These are phyloP conservation scores for Vachellia collinsii DNA, from an alignment of 306 rosid genomes.

Conservation along the genomic window DNA sequence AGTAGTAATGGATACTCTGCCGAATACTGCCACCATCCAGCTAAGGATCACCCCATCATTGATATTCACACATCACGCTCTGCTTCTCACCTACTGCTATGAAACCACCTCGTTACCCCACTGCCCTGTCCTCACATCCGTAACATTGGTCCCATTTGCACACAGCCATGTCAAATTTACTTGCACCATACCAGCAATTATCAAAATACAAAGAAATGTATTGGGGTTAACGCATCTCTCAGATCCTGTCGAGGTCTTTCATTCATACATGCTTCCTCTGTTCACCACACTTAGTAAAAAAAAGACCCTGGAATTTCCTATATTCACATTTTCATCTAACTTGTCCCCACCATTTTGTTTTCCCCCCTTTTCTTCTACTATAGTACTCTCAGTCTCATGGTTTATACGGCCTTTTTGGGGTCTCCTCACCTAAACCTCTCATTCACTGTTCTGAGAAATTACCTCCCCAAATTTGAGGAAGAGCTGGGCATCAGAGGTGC, in stretches of 20 bases:
- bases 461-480: conserved; percentile 90
- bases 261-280: conserved; percentile 9
- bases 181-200: not conserved
- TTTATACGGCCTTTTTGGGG: conserved; percentile 8
- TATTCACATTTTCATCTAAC: conserved; percentile 38
- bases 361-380: not conserved
- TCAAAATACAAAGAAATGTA: not conserved
- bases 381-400: conserved; percentile 6
- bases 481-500: conserved; percentile 84
- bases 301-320: conserved; percentile 24
- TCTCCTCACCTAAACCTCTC: not conserved
- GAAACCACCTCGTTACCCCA: conserved; percentile 1
- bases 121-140: not conserved
- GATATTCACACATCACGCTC: conserved; percentile 35
- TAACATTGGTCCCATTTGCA: conserved; percentile 18
- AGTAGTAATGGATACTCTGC: not conserved
- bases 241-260: conserved; percentile 4
- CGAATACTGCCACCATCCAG: conserved; percentile 18
- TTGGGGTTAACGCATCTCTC: not conserved
- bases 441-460: conserved; percentile 72
- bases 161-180: not conserved
- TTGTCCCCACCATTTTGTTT: conserved; percentile 3
- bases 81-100: not conserved
- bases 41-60: conserved; percentile 39
- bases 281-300: not conserved